A percentile compares a stretch with the other conserved stretches of the same genome.
Conservation (phyloP, 768 basidiomycete species). For the Rhizopogon vesiculosus region DNA sequence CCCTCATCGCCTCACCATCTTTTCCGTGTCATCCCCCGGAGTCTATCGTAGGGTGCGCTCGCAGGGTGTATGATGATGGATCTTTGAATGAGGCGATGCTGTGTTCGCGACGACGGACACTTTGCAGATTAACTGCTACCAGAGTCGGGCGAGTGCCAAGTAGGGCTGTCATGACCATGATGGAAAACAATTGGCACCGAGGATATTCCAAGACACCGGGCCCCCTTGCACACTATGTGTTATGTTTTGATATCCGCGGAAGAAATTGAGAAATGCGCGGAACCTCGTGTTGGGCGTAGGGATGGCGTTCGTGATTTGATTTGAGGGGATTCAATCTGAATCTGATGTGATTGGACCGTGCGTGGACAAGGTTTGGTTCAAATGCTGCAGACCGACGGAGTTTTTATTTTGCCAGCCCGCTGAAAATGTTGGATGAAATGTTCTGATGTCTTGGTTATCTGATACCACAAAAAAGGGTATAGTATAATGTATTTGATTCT, state of each 20-base stretch:
- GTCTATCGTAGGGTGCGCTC: neutral
- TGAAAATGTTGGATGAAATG: neutral
- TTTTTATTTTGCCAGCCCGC: neutral
- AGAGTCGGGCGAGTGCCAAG: neutral
- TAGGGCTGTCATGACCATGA: neutral
- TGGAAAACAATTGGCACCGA: neutral
- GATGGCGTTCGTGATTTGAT: conserved; percentile 1
- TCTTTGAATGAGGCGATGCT: conserved; percentile 1
- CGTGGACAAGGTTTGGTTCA: neutral
- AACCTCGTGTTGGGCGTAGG: conserved; percentile 3
- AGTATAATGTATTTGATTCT: neutral
- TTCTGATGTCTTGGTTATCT: neutral
- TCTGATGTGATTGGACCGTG: conserved; percentile 1
- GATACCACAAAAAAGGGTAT: neutral
- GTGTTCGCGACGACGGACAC: neutral
- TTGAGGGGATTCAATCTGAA: neutral
- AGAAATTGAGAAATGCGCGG: conserved; percentile 1
- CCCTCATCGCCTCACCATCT: neutral
- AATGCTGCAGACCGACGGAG: neutral
- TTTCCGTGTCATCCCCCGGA: neutral
- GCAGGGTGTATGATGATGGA: neutral
- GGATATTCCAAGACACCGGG: conserved; percentile 2
- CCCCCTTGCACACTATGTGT: neutral
- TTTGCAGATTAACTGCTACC: neutral
- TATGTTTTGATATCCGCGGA: neutral